Percentiles rank a stretch among this genome's conserved stretches.
These are phyloP conservation scores for Papilionanthe hybrid DNA, from an alignment of 116 monocot species.

Conservation along the genomic window DNA sequence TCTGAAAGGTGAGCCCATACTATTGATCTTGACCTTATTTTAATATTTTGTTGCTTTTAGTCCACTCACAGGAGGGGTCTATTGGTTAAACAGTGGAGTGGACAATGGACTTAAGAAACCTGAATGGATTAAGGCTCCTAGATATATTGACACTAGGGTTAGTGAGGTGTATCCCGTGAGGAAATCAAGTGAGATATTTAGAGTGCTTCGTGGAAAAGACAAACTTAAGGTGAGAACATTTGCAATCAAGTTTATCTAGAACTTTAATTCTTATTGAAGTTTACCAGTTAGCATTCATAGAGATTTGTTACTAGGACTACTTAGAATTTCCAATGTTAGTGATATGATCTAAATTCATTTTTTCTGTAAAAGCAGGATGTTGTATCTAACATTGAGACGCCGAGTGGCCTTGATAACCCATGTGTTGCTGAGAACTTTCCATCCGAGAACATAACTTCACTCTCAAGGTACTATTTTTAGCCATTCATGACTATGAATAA, in stretches of 20 bases:
- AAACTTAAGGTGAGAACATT: constrained; percentile 27
- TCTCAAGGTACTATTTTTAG: not conserved
- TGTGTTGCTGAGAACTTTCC: not conserved
- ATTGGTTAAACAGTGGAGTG: constrained; percentile 6
- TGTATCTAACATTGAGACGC: not conserved
- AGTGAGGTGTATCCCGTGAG: constrained; percentile 52
- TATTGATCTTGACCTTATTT: not conserved
- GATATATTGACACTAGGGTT: constrained; percentile 55
- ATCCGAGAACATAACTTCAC: not conserved
- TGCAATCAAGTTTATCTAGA: constrained; percentile 1
- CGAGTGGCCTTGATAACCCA: not conserved
- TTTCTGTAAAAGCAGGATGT: constrained; percentile 6
- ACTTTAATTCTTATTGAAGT: not conserved
- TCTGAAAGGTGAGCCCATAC: not conserved
- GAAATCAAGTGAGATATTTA: constrained; percentile 57
- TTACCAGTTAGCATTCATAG: not conserved
- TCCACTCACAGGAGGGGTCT: too few species aligned
- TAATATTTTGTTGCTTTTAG: not conserved
- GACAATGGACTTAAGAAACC: constrained; percentile 15
- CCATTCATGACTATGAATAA: not conserved
- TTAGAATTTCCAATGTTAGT: not conserved
- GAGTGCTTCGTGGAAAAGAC: constrained; percentile 33
- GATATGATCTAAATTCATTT: not conserved
- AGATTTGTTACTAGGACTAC: not conserved
- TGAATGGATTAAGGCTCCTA: constrained; percentile 41